Evolutionary conservation across 108 stramenopile species (phyloP).

Genomic region (Nitzschia inconspicua): DNA sequence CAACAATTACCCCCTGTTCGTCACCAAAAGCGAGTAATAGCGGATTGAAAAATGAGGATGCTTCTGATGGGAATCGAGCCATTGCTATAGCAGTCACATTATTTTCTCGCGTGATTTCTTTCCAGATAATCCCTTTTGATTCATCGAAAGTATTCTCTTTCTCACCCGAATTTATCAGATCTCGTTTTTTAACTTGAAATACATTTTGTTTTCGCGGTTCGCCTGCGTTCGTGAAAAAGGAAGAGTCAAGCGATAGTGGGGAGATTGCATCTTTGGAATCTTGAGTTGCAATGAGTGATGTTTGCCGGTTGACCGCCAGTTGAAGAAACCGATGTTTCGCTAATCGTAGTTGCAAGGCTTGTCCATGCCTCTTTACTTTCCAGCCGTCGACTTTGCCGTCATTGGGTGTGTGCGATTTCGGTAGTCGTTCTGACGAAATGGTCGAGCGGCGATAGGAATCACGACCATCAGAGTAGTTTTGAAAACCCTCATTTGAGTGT

Average conservation of each 20-base stretch:
- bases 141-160: background rate
- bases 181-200: too few relatives aligned
- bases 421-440: too few relatives aligned
- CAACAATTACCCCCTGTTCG: conserved; percentile 18
- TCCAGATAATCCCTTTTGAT: conserved; percentile 22
- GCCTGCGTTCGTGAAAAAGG: background rate
- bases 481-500: too few relatives aligned
- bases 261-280: background rate
- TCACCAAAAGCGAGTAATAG: conserved; percentile 32
- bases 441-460: too few relatives aligned
- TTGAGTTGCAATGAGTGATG: background rate
- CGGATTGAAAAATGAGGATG: background rate
- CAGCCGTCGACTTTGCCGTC: background rate
- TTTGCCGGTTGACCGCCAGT: conserved; percentile 4
- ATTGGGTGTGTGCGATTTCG: too few relatives aligned
- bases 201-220: too few relatives aligned
- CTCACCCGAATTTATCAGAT: background rate
- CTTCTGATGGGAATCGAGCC: background rate
- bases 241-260: background rate
- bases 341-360: conserved; percentile 26
- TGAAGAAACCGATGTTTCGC: conserved; percentile 21
- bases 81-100: conserved; percentile 35
- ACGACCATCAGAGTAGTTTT: too few relatives aligned
- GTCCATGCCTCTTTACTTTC: conserved; percentile 19
- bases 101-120: conserved; percentile 7